These are phyloP conservation scores for Carpinus fangiana DNA, from an alignment of 306 rosid genomes.

Conservation along the genomic window DNA sequence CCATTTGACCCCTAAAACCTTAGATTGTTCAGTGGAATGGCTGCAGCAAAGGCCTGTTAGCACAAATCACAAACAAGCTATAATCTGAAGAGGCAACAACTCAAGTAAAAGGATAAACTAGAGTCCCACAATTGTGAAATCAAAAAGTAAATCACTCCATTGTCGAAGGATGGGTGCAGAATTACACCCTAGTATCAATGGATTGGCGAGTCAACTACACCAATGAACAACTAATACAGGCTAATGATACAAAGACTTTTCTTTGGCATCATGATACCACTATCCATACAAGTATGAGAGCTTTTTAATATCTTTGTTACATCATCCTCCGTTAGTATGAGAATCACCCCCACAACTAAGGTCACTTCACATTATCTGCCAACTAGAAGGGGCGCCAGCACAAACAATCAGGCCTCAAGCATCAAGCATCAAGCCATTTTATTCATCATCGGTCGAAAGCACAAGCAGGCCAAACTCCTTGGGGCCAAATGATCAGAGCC, in stretches of 20 bases:
- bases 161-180: neutral
- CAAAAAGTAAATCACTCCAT: neutral
- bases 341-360: slow-evolving; percentile 45
- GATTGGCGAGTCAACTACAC: neutral
- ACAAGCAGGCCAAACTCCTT: slow-evolving; percentile 50
- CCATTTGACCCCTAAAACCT: too few species aligned
- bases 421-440: slow-evolving; percentile 18
- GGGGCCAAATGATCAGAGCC: slow-evolving; percentile 34
- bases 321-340: slow-evolving; percentile 34
- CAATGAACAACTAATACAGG: slow-evolving; percentile 31
- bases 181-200: neutral
- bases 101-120: too few species aligned
- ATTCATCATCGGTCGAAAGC: slow-evolving; percentile 54
- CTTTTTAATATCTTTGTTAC: slow-evolving; percentile 31
- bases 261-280: slow-evolving; percentile 26
- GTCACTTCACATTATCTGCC: slow-evolving; percentile 27
- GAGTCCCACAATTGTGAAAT: neutral
- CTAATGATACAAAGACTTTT: slow-evolving; percentile 42
- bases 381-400: slow-evolving; percentile 23
- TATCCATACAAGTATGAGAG: slow-evolving; percentile 28
- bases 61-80: too few species aligned
- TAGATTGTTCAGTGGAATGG: too few species aligned
- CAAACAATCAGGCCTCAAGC: slow-evolving; percentile 25
- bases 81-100: too few species aligned
- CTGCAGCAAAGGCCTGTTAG: too few species aligned